Percentiles rank a stretch among this genome's conserved stretches.
phyloP scores from a whole-genome alignment of 768 basidiomycete genomes.

The Boletus vermiculosoides region DNA sequence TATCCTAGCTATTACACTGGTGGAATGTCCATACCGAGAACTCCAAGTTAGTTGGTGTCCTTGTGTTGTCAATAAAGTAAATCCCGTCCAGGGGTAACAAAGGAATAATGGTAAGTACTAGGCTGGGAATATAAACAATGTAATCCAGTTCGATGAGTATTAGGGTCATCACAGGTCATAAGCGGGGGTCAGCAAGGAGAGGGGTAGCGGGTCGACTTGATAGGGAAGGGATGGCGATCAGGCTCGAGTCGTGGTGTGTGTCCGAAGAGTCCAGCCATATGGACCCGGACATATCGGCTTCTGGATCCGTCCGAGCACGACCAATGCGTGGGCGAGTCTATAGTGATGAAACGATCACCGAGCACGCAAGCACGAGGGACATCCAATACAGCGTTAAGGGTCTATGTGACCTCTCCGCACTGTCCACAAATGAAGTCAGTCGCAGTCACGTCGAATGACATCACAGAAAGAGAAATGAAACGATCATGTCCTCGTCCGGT shows the following conservation, averaged over 20 bases:
- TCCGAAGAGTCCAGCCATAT: neutral
- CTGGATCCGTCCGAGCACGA: neutral
- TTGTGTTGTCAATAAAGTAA: neutral
- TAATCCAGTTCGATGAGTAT: neutral
- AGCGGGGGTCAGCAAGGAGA: neutral
- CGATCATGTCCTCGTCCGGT: neutral
- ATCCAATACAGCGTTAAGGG: slow-evolving; percentile 12
- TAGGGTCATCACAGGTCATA: neutral
- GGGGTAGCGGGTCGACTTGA: neutral
- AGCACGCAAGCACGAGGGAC: slow-evolving; percentile 14
- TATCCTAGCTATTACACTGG: neutral
- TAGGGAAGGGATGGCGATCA: neutral
- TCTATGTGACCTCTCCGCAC: slow-evolving; percentile 15
- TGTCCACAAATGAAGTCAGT: slow-evolving; percentile 7
- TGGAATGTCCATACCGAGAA: neutral
- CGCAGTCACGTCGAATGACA: too few relatives aligned
- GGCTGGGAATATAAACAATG: too few relatives aligned
- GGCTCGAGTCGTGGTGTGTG: neutral
- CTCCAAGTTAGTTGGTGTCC: neutral
- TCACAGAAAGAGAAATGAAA: neutral
- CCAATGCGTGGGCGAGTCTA: neutral
- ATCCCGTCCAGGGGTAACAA: neutral
- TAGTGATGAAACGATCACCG: slow-evolving; percentile 7
- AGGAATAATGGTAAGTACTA: neutral
- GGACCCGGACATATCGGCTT: neutral